Conservation (phyloP, 768 basidiomycete species). For the Agrocybe pediades region DNA sequence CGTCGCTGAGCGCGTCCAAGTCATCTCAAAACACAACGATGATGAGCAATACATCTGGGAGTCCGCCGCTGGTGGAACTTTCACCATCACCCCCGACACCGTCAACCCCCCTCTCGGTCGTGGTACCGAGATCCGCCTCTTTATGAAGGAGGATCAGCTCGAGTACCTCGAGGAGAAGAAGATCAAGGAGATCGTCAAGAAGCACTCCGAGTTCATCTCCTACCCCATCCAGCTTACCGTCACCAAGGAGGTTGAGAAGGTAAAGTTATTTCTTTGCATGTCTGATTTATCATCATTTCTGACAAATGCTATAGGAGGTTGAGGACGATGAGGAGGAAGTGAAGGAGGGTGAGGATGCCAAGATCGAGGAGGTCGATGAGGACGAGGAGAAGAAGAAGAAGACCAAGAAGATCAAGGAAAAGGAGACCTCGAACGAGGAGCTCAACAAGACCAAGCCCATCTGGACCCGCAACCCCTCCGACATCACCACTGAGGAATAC, state of each 20-base stretch:
- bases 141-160: slow-evolving; percentile 97
- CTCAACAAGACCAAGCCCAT: slow-evolving; percentile 99
- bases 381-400: slow-evolving; percentile 88
- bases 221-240: slow-evolving; percentile 99
- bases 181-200: slow-evolving; percentile 99
- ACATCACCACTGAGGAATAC: slow-evolving; percentile 94
- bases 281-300: slow-evolving; percentile 1
- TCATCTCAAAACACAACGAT: slow-evolving; percentile 99
- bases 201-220: slow-evolving; percentile 99
- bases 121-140: slow-evolving; percentile 90
- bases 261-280: slow-evolving; percentile 33
- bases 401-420: slow-evolving; percentile 93
- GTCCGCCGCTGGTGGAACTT: slow-evolving; percentile 99
- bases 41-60: slow-evolving; percentile 99
- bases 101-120: slow-evolving; percentile 90
- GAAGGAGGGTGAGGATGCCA: slow-evolving; percentile 70
- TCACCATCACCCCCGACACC: slow-evolving; percentile 96
- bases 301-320: slow-evolving; percentile 62
- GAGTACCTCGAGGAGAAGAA: slow-evolving; percentile 99
- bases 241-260: slow-evolving; percentile 99
- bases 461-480: slow-evolving; percentile 97
- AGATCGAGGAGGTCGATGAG: slow-evolving; percentile 84
- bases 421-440: slow-evolving; percentile 88
- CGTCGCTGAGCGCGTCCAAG: slow-evolving; percentile 97
- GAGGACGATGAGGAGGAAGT: slow-evolving; percentile 82